A percentile compares a stretch with the other conserved stretches of the same genome.
phyloP scores from a whole-genome alignment of 257 asterid genomes.

The Verbena officinalis region DNA sequence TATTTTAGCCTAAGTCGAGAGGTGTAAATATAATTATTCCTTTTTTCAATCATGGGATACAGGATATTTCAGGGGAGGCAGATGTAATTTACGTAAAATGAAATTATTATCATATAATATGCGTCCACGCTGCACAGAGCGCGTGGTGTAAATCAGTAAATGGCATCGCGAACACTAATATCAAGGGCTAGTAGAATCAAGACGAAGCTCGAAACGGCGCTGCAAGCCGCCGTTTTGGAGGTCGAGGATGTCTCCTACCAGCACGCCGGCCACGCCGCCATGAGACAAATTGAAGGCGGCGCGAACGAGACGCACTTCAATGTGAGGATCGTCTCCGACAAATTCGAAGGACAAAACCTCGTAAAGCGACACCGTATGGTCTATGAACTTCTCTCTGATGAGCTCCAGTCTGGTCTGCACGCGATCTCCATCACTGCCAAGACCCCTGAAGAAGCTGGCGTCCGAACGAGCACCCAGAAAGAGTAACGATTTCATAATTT shows the following conservation, averaged over 20 bases:
- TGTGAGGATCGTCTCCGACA: conserved; percentile 61
- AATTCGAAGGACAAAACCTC: conserved; percentile 76
- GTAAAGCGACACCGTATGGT: conserved; percentile 91
- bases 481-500: not conserved
- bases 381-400: conserved; percentile 81
- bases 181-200: conserved; percentile 75
- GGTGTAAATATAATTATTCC: no score
- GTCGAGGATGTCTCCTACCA: conserved; percentile 90
- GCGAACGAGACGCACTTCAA: conserved; percentile 85
- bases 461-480: conserved; percentile 4
- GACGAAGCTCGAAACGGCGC: conserved; percentile 72
- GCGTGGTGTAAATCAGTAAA: conserved; percentile 33
- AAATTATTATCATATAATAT: not conserved
- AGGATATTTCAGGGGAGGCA: not conserved
- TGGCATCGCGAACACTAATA: conserved; percentile 66
- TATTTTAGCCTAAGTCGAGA: not conserved
- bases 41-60: no score
- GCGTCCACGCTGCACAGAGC: not conserved
- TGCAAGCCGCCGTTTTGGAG: conserved; percentile 64
- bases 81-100: not conserved
- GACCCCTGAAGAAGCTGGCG: conserved; percentile 75
- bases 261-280: conserved; percentile 95
- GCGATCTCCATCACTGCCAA: conserved; percentile 86
- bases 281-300: conserved; percentile 52
- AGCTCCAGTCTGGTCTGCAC: conserved; percentile 84